Evolutionary conservation across 106 monocot genomes (phyloP), one percentile per base, ranked within the genome.

Genomic region (Dendrobium officinale): DNA sequence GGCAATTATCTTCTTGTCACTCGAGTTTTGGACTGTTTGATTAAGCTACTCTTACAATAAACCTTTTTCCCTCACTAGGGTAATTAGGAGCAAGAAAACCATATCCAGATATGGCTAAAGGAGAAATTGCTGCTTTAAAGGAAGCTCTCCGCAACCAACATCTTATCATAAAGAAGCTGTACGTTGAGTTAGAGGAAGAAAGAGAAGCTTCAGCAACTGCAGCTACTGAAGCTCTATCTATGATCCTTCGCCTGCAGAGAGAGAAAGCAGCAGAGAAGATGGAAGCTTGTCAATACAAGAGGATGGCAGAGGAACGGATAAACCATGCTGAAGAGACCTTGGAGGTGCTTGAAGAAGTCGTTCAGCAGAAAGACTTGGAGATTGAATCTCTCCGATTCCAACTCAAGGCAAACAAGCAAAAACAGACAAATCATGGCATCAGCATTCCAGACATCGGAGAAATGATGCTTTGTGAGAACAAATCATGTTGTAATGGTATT

Each of bases 191-290:
- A 47, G 95, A 95, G 61, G 92, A 90, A 84, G 95, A 95, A 83
- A 91, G 95, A 76, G 90, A 95, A 79, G 95, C 95, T 76, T 95
- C 93, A 44, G 85, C 93, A 70, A 87, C 88, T 78, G 91, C 95
- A 72, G 91, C 88, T 27, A 91, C 68, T 49, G 95, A 93, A 85
- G 90, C 96, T 59, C 67, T 96, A 29, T 86, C 94, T 37, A 86
- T 96, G 96, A 96, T 96, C 55, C 79, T 93, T 79, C 87, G 92
- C 19, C 88, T 96, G 59, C 88, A 94, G 79, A 88, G 82, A 79
- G 95, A 95, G 84, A 92, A 92, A 70, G 89, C 92, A 29, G 77
- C 83, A 11, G 90, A 92, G 84, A 95, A 91, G 77, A 95, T 95
- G 95, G 92, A 95, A 88, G 87, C 89, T 47, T 84, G 82, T 37